These are phyloP conservation scores for Nevesoporus exiguus DNA, from an alignment of 768 basidiomycete species.

Conservation along the genomic window DNA sequence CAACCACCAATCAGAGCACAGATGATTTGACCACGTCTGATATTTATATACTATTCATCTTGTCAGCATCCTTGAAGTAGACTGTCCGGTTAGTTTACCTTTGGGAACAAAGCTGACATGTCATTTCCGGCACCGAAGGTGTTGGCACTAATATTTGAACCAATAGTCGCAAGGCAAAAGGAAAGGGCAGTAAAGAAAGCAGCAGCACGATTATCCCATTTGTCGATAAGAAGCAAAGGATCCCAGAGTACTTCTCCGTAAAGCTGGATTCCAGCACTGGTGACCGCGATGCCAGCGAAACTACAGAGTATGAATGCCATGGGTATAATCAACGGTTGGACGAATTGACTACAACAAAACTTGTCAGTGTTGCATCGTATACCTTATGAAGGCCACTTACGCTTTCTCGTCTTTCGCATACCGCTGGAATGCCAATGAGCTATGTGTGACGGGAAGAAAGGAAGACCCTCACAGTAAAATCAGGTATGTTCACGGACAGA, in stretches of 20 bases:
- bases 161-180: conserved; percentile 69
- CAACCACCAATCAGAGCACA: conserved; percentile 54
- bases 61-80: conserved; percentile 1
- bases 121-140: conserved; percentile 77
- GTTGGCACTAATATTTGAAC: conserved; percentile 77
- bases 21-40: conserved; percentile 29
- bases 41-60: conserved; percentile 26
- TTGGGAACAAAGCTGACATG: conserved; percentile 72
- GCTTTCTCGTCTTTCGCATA: conserved; percentile 69
- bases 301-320: conserved; percentile 71
- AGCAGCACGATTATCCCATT: conserved; percentile 82
- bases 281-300: conserved; percentile 78
- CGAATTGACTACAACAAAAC: conserved; percentile 49
- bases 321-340: conserved; percentile 79
- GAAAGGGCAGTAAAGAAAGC: conserved; percentile 79
- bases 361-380: background rate
- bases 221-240: conserved; percentile 68
- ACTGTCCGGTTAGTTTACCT: conserved; percentile 8
- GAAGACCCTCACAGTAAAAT: conserved; percentile 55
- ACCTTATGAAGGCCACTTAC: conserved; percentile 34
- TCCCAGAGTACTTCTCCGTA: conserved; percentile 76
- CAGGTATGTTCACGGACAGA: conserved; percentile 76
- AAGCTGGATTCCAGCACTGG: conserved; percentile 66
- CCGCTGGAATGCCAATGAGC: conserved; percentile 40
- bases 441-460: background rate